Percentiles rank a stretch among this genome's conserved stretches.
Evolutionary conservation across 139 green algal genomes (phyloP).

Genomic region (Zygnema circumcarinatum): DNA sequence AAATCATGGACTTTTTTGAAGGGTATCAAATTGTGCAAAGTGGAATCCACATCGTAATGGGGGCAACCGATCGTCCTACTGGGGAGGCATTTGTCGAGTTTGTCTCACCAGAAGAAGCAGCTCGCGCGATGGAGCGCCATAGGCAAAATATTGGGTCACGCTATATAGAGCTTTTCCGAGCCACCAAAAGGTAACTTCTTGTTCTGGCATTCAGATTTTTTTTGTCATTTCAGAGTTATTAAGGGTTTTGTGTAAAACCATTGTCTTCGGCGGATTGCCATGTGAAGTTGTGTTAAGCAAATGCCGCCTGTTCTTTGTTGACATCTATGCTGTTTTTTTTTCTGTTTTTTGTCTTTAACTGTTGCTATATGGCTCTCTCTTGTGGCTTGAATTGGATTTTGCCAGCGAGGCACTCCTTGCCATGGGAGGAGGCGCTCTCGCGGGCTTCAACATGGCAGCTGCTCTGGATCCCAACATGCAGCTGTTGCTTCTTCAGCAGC

Average conservation of each 20-base stretch:
- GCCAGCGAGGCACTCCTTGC: conserved; percentile 42
- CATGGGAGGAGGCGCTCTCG: conserved; percentile 12
- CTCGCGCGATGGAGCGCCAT: conserved; percentile 52
- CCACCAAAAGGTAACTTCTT: conserved; percentile 37
- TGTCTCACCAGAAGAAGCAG: conserved; percentile 62
- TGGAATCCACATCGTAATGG: conserved; percentile 59
- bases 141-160: conserved; percentile 48
- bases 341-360: conserved; percentile 1
- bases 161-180: conserved; percentile 58
- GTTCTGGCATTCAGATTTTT: background rate
- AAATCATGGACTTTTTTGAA: conserved; percentile 63
- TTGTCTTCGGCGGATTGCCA: background rate
- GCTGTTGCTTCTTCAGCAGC: conserved; percentile 54
- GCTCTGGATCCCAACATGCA: conserved; percentile 53
- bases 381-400: background rate
- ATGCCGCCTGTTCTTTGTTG: background rate
- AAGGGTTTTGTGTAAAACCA: background rate
- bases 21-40: conserved; percentile 60
- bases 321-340: background rate
- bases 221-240: background rate
- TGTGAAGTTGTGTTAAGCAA: background rate
- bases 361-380: no score
- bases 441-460: conserved; percentile 43
- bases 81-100: conserved; percentile 69
- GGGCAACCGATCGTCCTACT: conserved; percentile 49